Conservation (phyloP, 2,329 filamentous ascomycete species). For the Corniculantispora saksenae region DNA sequence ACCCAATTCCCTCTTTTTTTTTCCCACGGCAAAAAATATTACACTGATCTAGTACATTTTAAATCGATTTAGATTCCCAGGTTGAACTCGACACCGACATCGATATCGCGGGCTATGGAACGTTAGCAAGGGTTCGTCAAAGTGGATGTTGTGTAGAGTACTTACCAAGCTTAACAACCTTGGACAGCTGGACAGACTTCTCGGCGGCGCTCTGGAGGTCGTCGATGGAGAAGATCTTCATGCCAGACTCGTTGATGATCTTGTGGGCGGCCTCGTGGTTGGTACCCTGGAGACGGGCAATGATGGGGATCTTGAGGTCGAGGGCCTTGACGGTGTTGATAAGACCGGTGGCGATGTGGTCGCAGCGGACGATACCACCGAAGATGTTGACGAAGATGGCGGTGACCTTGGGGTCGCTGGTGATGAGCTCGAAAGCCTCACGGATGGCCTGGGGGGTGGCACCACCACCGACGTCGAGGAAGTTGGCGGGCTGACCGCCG, state of each 20-base stretch:
- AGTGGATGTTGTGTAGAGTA: not conserved
- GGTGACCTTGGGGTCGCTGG: conserved; percentile 94
- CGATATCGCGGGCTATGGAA: conserved; percentile 79
- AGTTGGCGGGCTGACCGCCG: conserved; percentile 93
- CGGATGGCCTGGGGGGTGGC: conserved; percentile 95
- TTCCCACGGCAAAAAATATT: conserved; percentile 16
- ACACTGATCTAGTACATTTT: conserved; percentile 20
- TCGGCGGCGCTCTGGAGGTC: conserved; percentile 96
- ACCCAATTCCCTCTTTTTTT: conserved; percentile 15
- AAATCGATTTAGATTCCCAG: conserved; percentile 78
- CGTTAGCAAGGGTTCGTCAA: conserved; percentile 22
- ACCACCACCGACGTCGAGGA: conserved; percentile 97
- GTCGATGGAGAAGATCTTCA: conserved; percentile 99
- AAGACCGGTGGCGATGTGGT: conserved; percentile 93
- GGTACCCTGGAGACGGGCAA: conserved; percentile 95
- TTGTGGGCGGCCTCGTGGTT: conserved; percentile 96
- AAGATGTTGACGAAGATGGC: conserved; percentile 99
- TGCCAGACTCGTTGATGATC: conserved; percentile 90
- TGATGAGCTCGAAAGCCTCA: conserved; percentile 98
- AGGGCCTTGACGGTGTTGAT: conserved; percentile 92
- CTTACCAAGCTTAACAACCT: conserved; percentile 97
- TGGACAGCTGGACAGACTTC: conserved; percentile 98
- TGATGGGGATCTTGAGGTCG: conserved; percentile 95
- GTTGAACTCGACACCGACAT: conserved; percentile 93
- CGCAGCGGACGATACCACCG: conserved; percentile 96